These are phyloP conservation scores for Sporisorium exsertum DNA, from an alignment of 1,284 basidiomycete genomes.

Conservation along the genomic window DNA sequence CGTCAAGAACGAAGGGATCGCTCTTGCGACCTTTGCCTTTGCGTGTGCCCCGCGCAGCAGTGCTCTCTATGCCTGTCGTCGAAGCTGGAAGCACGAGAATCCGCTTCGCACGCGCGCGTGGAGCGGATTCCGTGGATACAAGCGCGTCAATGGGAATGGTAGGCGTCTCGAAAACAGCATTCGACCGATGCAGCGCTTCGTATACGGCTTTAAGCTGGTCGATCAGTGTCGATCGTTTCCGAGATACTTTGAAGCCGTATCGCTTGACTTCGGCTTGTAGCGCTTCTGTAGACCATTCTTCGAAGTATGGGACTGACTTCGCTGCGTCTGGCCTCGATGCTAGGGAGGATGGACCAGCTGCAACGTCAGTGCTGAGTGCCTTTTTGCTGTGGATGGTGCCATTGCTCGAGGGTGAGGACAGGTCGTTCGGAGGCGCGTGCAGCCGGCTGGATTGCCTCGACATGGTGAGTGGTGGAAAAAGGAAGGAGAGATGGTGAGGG, in stretches of 20 bases:
- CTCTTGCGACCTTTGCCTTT: conserved; percentile 39
- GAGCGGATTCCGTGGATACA: background rate
- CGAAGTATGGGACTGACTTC: conserved; percentile 12
- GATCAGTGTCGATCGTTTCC: conserved; percentile 30
- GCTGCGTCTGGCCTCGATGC: too few species aligned
- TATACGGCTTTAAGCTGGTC: conserved; percentile 41
- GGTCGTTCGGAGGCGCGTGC: background rate
- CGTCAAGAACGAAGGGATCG: conserved; percentile 35
- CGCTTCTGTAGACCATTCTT: conserved; percentile 25
- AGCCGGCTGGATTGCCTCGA: conserved; percentile 18
- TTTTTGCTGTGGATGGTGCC: background rate
- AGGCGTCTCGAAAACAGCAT: conserved; percentile 6
- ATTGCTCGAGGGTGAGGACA: background rate
- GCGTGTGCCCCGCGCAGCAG: background rate
- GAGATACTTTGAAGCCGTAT: conserved; percentile 46
- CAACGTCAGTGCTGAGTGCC: background rate
- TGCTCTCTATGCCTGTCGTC: background rate
- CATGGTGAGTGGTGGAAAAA: conserved; percentile 10
- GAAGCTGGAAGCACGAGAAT: conserved; percentile 15
- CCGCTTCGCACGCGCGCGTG: background rate
- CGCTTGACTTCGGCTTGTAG: conserved; percentile 41
- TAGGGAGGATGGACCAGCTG: too few species aligned
- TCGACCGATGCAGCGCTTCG: conserved; percentile 16
- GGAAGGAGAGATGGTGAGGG: background rate
- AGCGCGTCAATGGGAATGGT: background rate